Base-by-base conservation (phyloP, 345 rosid genomes). In the Isatis tinctoria region DNA sequence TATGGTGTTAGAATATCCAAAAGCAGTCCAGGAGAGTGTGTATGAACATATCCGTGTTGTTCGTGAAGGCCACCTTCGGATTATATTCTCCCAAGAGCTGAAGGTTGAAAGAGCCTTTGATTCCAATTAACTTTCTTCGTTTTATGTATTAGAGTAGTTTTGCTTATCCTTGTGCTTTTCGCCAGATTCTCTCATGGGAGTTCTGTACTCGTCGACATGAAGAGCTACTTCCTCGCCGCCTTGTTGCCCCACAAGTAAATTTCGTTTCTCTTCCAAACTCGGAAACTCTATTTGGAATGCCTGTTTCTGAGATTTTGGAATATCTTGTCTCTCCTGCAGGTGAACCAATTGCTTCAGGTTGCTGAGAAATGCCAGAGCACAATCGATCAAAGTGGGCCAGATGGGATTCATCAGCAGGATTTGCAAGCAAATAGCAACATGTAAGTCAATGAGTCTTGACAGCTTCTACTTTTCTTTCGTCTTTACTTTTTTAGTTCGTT, bases 1-100 rank as follows among this genome's bases (percentile, higher is more conserved):
- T 75, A 90, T 95, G 97, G 81, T 83, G 71, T 81, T 95, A 77
- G 96, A 95, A 70, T 95, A 90, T 80, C 89, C 77, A 49, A 95
- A 92, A 82, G 97, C 97, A 52, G 97, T 95, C 70, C 96, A 92
- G 72, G 99, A 92, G 83, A 95, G 90, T 85, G 96, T 95, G 24
- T 90, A 92, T 69, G 99, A 95, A 84, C 93, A 95, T 60, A 90
- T 92, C 80, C 99, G 97, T 68, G 96, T 95, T 75, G 93, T 95
- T 54, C 97, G 96, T 40, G 99, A 92, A 87, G 99, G 99, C 71
- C 93, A 85, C 79, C 96, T 95, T 59, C 91, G 99, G 49, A 87
- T 95, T 69, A 74, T 89, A 76, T 95, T 95, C 70, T 84, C 96
- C 64, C 90, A 86, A 51, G 99, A 95, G 60, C 84, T 95, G 54